Conservation (phyloP, 2,329 filamentous ascomycete genomes). For the Lasiodiplodia theobromae region DNA sequence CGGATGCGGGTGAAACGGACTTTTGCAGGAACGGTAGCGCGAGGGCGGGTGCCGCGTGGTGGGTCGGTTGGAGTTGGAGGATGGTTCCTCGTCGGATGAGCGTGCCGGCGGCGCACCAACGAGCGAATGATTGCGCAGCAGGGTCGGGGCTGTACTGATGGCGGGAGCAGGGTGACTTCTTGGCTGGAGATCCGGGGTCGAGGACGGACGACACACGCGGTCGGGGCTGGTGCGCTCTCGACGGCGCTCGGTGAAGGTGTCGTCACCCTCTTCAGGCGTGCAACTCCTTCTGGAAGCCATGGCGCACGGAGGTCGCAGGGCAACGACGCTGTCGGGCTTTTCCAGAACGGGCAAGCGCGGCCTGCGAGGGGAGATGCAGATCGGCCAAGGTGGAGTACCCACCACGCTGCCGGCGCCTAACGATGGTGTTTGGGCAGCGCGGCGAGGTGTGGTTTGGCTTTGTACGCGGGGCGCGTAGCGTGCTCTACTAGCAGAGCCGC, state of each 20-base stretch:
- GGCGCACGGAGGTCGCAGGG: constrained; percentile 2
- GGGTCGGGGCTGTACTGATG: background rate
- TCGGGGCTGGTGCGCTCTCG: background rate
- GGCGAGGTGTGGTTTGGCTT: constrained; percentile 5
- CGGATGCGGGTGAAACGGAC: constrained; percentile 2
- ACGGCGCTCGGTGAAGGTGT: background rate
- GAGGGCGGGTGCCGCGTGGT: constrained; percentile 1
- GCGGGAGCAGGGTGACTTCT: background rate
- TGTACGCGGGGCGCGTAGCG: background rate
- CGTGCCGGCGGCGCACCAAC: constrained; percentile 11
- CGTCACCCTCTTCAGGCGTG: constrained; percentile 1
- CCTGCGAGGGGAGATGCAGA: constrained; percentile 4
- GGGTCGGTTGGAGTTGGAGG: background rate
- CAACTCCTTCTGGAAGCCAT: constrained; percentile 3
- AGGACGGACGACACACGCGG: background rate
- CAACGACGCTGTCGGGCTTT: background rate
- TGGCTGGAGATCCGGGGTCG: constrained; percentile 6
- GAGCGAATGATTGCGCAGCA: background rate
- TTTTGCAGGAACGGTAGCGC: background rate
- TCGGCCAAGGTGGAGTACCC: constrained; percentile 6
- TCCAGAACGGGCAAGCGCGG: background rate
- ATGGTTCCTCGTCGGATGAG: constrained; percentile 8
- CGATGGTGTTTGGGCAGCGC: constrained; percentile 2
- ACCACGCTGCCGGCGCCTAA: background rate
- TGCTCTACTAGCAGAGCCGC: constrained; percentile 12